Base-by-base conservation (phyloP, 2,329 filamentous ascomycete genomes). In the Colletotrichum karsti region DNA sequence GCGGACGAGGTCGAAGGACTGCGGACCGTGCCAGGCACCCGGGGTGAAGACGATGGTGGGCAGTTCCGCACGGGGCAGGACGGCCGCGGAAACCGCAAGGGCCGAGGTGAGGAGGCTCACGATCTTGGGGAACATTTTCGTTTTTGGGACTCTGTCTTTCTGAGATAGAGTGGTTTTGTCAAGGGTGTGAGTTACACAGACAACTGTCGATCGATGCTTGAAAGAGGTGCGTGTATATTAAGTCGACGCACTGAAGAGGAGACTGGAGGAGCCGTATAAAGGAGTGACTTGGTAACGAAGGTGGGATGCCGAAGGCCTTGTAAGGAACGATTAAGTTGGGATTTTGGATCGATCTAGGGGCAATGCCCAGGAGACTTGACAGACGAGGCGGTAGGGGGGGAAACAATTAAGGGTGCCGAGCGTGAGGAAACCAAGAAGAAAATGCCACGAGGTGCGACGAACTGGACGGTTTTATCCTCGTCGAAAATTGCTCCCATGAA, bases 1-100 rank as follows among this genome's bases (percentile, higher is more conserved):
- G 10, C 74, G 74, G 2, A 80, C 70, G 2, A 69, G 63, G 30
- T 76, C 69, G 56, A 76, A 83, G 61, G 74, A 71, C 26, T 65
- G 60, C 3, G 80, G 74, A 1, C 69, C 70, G 56, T 81, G 73
- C 79, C 80, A 83, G 13, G 80, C 81, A 13, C 81, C 82, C 0
- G 79, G 78, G 10, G 77, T 76, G 54, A 83, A 77, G 15, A 83
- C 73, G 18, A 82, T 74, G 15, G 73, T 71, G 24, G 70, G 67
- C 30, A 56, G 41, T 20, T 58, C 55, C 9, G 39, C 55, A 24
- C 41, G 41, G 55, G 55, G 55, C 28, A 46, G 41, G 28, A 60
- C 53, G 50, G 63, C 63, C 7, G 63, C 63, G 39, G 39, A 50
- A n/a, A 22, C 50, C 48, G 20, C 63, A 39, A 63, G 39, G 30